Conservation (phyloP, 805 yeast genomes). For the Candida ponderosae region DNA sequence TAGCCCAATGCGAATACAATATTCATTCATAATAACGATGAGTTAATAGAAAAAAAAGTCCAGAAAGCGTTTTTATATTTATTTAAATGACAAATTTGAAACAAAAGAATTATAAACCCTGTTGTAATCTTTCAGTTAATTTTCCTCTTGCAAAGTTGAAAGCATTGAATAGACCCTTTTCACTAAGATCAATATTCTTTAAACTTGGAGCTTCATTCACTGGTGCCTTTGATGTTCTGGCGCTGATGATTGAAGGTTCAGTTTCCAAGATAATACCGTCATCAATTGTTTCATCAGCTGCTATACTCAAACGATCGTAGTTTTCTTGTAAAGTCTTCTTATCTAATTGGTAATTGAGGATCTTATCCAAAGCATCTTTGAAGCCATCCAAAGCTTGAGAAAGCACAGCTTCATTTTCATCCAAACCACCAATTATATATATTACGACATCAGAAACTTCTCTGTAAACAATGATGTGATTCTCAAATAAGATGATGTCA, state of each 20-base stretch:
- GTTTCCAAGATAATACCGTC: constrained; percentile 90
- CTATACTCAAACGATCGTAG: constrained; percentile 79
- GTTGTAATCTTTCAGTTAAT: constrained; percentile 43
- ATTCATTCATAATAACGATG: too few species aligned
- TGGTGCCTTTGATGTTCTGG: constrained; percentile 88
- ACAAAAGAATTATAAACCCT: constrained; percentile 29
- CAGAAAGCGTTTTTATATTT: not conserved
- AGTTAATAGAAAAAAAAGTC: too few species aligned
- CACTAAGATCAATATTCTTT: constrained; percentile 56
- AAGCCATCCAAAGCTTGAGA: constrained; percentile 72
- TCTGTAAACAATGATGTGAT: constrained; percentile 77
- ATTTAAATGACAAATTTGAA: not conserved
- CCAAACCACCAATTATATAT: constrained; percentile 62
- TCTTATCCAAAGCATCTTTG: constrained; percentile 71
- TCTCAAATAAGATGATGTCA: constrained; percentile 75
- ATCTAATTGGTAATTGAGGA: constrained; percentile 64
- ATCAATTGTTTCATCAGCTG: constrained; percentile 88
- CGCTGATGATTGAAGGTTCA: constrained; percentile 78
- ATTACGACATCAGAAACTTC: constrained; percentile 71
- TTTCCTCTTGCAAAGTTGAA: constrained; percentile 84
- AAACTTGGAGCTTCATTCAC: constrained; percentile 52
- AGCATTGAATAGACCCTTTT: constrained; percentile 74
- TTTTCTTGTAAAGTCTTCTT: constrained; percentile 70
- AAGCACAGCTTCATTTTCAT: constrained; percentile 81
- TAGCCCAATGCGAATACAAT: too few species aligned